A percentile compares a stretch with the other conserved stretches of the same genome.
Conservation (phyloP, 371 early-diverging fungal genomes). For the Mortierella sp. region DNA sequence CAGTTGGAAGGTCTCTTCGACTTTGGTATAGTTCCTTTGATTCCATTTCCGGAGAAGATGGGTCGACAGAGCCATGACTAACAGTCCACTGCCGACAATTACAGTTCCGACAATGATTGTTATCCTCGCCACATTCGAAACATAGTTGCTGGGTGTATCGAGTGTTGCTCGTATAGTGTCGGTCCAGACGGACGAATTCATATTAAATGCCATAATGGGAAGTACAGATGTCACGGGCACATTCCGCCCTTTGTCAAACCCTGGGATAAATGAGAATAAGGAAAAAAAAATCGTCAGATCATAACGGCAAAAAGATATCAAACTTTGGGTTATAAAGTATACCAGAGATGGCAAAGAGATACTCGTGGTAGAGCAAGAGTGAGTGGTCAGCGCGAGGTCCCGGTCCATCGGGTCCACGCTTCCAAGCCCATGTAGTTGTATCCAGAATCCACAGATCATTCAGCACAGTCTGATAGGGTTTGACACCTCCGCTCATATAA, state of each 20-base stretch:
- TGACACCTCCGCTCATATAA: conserved; percentile 48
- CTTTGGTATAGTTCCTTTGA: conserved; percentile 45
- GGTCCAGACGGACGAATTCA: conserved; percentile 38
- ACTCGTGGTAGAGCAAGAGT: conserved; percentile 45
- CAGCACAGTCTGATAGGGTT: conserved; percentile 41
- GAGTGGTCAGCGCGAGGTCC: conserved; percentile 48
- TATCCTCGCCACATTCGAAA: conserved; percentile 30
- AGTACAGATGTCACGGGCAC: conserved; percentile 20
- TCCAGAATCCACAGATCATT: conserved; percentile 45
- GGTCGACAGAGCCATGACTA: conserved; percentile 28
- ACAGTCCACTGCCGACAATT: conserved; percentile 19
- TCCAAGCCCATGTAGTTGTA: conserved; percentile 46
- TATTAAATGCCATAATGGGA: conserved; percentile 40
- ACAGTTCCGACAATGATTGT: conserved; percentile 35
- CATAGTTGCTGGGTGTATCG: conserved; percentile 19
- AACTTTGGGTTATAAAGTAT: too few species aligned
- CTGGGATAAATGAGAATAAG: not conserved
- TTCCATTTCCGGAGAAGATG: conserved; percentile 41
- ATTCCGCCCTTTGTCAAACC: conserved; percentile 37
- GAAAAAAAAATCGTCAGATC: not conserved
- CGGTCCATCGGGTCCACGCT: conserved; percentile 34
- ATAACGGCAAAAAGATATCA: not conserved
- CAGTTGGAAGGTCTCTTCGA: conserved; percentile 32
- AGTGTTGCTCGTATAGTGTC: conserved; percentile 35
- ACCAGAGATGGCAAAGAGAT: conserved; percentile 46